Conservation (phyloP, 2,329 filamentous ascomycete species). For the Aureobasidium sp. region DNA sequence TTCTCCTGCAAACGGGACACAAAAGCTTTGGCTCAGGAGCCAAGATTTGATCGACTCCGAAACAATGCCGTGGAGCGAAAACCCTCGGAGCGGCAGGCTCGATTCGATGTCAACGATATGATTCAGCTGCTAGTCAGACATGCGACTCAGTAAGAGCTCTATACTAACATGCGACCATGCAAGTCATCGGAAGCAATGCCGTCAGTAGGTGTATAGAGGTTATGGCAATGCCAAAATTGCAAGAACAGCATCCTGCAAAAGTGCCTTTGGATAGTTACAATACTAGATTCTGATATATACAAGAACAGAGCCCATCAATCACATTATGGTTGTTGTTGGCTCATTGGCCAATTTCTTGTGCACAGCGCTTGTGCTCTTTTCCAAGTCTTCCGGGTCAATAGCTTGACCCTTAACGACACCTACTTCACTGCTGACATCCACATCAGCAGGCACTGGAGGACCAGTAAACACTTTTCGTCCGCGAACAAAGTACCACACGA, state of each 20-base stretch:
- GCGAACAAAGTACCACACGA: constrained; percentile 30
- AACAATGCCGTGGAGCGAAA: constrained; percentile 3
- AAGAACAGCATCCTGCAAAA: not conserved
- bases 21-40: not conserved
- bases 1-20: not conserved
- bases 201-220: not conserved
- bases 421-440: constrained; percentile 19
- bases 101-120: not conserved
- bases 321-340: not conserved
- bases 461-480: constrained; percentile 31
- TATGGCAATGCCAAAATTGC: not conserved
- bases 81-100: not conserved
- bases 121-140: no score
- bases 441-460: constrained; percentile 28
- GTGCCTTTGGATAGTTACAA: not conserved
- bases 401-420: constrained; percentile 23
- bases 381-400: constrained; percentile 21
- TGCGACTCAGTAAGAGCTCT: no score
- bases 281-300: not conserved
- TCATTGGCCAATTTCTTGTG: not conserved
- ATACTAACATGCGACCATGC: no score
- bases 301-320: not conserved
- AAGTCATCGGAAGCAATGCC: not conserved
- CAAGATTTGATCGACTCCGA: not conserved
- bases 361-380: constrained; percentile 15